Base-by-base conservation (phyloP, 2,329 filamentous ascomycete genomes). In the Sclerotinia sclerotiorum region DNA sequence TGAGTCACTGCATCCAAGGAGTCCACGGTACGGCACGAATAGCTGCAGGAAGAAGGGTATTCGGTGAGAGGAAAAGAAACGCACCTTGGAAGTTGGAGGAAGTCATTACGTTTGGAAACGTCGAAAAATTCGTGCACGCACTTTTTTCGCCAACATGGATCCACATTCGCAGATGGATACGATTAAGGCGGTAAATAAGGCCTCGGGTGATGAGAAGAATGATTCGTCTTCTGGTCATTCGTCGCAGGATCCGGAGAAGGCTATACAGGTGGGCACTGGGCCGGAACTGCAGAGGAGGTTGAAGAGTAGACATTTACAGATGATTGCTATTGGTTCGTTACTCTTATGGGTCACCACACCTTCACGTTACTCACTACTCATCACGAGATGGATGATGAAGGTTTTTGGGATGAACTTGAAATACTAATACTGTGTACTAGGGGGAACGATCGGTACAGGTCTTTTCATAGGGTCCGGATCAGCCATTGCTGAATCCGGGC, bases 391-490 rank as follows among this genome's bases (percentile, higher is more conserved):
- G 19, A 27, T 52, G 24, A 51, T 71, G 44, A 70, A 57, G 48
- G 62, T 7, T 54, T 21, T 46, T 35, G 49, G 8, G 8, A 52
- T 32, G n/a, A 19, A 65, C 3, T n/a, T 2, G 17, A 57, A 5
- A 57, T 63, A 52, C 60, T 63, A 63, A 63, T 42, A 13, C 39
- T 58, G 13, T 63, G 15, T 44, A 39, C n/a, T 39, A 68, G 82
- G 82, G 73, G 88, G 87, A 65, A 91, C 89, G 19, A 88, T 92
- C 73, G 90, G 90, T 66, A 92, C 90, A 2, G 90, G 90, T 71
- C 82, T 92, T 55, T 92, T 92, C 78, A 84, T 92, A 46, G 88
- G 89, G 64, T 87, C 85, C 62, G 89, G 90, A 56, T 80, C 80
- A 52, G 87, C 88, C 19, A 81, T 92, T 65, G 81, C 85, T 68